Evolutionary conservation across 306 rosid species (phyloP), one percentile per base, ranked within the genome.

Genomic region (Echinosophora koreensis): DNA sequence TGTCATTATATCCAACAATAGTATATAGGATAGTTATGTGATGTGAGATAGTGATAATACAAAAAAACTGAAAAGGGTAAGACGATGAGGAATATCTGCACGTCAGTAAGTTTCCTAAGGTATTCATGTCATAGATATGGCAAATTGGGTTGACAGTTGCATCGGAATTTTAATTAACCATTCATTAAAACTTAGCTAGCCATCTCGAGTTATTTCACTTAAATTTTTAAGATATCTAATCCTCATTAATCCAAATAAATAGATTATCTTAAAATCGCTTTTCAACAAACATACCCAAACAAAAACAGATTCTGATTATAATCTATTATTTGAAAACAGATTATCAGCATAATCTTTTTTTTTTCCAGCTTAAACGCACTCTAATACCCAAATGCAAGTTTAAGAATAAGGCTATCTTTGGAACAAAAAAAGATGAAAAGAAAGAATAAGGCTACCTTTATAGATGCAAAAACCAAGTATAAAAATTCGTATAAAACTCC

Each of bases 121-220:
- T 60, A 18, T 42, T 69, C 60, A 32, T 58, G 52, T 78, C 54
- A 28, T 34, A 9, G 11, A 66, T 74, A 49, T 28, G 27, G 17
- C 14, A 75, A 86, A 79, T 58, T 38, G 60, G 75, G 64, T 28
- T 66, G 41, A 62, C 5, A 82, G 65, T 74, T 22, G 35, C 76
- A 64, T 80, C 65, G 16, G 28, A 42, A 41, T 34, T 73, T 67
- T 74, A 77, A 70, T 75, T 67, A 51, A 72, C 64, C 71, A 84
- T 80, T 64, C 79, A 79, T 72, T 63, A 30, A 80, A 55, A 50
- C 49, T 16, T 51, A 18, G 8, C 27, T 51, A 18, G 8, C 67
- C 46, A 69, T 77, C 72, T 59, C 60, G 63, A 35, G 76, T 42
- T 49, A 73, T 39, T 44, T 78, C 73, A n/a, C 44, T 39, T 18